A percentile compares a stretch with the other conserved stretches of the same genome.
Evolutionary conservation across 2,329 filamentous ascomycete species (phyloP).

Genomic region (Ceratocystis smalleyi): DNA sequence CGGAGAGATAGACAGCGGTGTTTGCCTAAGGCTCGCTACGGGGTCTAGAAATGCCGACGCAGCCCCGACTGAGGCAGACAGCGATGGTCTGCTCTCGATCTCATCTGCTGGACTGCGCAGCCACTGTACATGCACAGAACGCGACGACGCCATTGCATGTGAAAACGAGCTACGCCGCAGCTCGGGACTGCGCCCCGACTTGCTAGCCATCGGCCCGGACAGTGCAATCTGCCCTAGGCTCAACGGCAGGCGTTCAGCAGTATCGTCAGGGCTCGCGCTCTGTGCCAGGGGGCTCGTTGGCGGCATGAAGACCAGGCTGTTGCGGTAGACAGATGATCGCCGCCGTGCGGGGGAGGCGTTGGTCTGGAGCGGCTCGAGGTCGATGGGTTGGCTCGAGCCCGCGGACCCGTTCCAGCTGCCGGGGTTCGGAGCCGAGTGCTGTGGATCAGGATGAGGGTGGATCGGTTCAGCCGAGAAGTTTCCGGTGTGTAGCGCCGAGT

Average conservation of each 20-base stretch:
- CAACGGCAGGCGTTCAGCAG: conserved; percentile 14
- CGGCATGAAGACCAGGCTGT: conserved; percentile 54
- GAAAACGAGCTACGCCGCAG: conserved; percentile 28
- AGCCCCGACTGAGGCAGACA: neutral
- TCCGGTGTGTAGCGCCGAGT: conserved; percentile 57
- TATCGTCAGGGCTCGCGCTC: conserved; percentile 68
- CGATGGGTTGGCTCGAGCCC: neutral
- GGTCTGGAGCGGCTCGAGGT: neutral
- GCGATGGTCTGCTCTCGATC: neutral
- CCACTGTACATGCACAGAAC: conserved; percentile 33
- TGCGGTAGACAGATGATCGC: neutral
- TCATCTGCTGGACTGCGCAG: neutral
- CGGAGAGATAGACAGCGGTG: neutral
- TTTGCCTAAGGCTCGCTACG: neutral
- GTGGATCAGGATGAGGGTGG: neutral
- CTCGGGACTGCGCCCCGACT: neutral
- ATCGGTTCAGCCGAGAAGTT: conserved; percentile 41
- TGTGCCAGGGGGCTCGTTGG: conserved; percentile 88
- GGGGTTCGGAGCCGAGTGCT: neutral
- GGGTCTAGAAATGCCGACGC: neutral
- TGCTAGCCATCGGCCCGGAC: conserved; percentile 28
- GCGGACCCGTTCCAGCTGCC: neutral
- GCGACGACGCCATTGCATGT: conserved; percentile 60
- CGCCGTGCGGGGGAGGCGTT: neutral
- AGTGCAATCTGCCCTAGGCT: conserved; percentile 1